A percentile compares a stretch with the other conserved stretches of the same genome.
phyloP scores from a whole-genome alignment of 345 rosid genomes.

The Hibiscus trionum region DNA sequence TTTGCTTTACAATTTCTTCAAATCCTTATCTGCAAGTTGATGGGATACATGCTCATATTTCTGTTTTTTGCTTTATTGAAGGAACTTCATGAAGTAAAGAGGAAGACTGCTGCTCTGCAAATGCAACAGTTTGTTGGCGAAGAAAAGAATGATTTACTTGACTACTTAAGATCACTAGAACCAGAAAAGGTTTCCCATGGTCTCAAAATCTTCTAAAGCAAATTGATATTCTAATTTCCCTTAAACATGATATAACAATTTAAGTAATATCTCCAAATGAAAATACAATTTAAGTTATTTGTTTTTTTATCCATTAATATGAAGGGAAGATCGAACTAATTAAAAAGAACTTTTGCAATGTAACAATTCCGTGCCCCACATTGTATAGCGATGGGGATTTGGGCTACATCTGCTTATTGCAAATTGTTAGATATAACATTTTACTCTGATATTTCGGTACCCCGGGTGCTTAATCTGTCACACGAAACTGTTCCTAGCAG shows the following conservation, averaged over 20 bases:
- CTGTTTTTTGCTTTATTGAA: constrained; percentile 21
- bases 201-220: constrained; percentile 1
- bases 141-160: constrained; percentile 94
- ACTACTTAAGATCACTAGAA: constrained; percentile 82
- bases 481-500: background rate
- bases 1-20: background rate
- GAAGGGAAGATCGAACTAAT: background rate
- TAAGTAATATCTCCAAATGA: background rate
- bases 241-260: background rate
- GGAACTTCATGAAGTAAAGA: constrained; percentile 78
- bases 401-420: background rate
- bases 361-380: background rate
- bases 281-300: background rate
- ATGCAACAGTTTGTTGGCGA: constrained; percentile 99
- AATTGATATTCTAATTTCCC: background rate
- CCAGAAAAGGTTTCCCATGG: constrained; percentile 73
- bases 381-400: background rate
- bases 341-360: background rate
- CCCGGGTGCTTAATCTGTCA: background rate
- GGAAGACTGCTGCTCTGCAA: constrained; percentile 89
- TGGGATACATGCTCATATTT: constrained; percentile 14
- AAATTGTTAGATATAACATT: background rate
- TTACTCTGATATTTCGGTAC: background rate
- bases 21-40: background rate
- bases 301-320: background rate